phyloP scores from a whole-genome alignment of 2,329 filamentous ascomycete genomes.

The Thermoascus crustaceus region DNA sequence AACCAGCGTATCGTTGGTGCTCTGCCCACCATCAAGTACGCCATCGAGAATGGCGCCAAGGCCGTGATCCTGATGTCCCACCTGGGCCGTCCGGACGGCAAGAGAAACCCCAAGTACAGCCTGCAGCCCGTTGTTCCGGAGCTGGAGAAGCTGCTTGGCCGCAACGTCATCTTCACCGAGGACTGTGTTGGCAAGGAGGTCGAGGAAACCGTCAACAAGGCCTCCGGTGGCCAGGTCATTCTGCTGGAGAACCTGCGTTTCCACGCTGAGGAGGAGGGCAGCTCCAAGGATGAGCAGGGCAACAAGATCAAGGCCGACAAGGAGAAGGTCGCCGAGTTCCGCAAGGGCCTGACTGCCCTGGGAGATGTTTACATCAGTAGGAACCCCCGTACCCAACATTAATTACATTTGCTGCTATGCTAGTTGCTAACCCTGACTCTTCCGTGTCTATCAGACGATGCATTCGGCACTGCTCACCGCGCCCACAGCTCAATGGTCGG shows the following conservation, averaged over 20 bases:
- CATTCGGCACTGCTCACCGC: slow-evolving; percentile 96
- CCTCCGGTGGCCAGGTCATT: slow-evolving; percentile 71
- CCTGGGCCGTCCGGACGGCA: slow-evolving; percentile 88
- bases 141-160: slow-evolving; percentile 81
- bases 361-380: slow-evolving; percentile 94
- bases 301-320: slow-evolving; percentile 99
- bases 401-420: background rate
- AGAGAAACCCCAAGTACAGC: slow-evolving; percentile 85
- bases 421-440: slow-evolving; percentile 11
- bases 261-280: slow-evolving; percentile 97
- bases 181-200: slow-evolving; percentile 87
- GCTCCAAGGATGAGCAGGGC: slow-evolving; percentile 82
- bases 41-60: slow-evolving; percentile 82
- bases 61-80: slow-evolving; percentile 96
- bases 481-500: slow-evolving; percentile 99
- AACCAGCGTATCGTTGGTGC: slow-evolving; percentile 96
- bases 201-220: slow-evolving; percentile 80
- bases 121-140: slow-evolving; percentile 84
- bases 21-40: slow-evolving; percentile 90
- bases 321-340: slow-evolving; percentile 82
- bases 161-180: slow-evolving; percentile 76
- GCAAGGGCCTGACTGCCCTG: slow-evolving; percentile 86
- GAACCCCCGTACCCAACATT: slow-evolving; percentile 24
- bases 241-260: slow-evolving; percentile 97
- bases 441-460: slow-evolving; percentile 60